phyloP scores from a whole-genome alignment of 1,139 yeast genomes.

The Diutina scorzettiae region DNA sequence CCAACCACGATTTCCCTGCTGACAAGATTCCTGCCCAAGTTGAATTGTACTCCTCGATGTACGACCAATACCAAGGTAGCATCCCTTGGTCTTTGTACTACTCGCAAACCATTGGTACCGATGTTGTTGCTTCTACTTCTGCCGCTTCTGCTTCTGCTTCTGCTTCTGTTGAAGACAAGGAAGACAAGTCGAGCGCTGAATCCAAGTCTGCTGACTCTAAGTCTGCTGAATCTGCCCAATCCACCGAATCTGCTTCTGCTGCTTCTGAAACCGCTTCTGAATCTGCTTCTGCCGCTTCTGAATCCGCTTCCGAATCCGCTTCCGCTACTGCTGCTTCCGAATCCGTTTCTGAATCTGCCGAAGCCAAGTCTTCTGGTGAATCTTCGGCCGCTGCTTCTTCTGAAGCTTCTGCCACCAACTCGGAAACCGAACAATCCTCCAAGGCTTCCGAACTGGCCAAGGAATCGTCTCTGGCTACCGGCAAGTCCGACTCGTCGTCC shows the following conservation, averaged over 20 bases:
- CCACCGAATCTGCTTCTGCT: neutral
- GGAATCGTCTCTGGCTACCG: neutral
- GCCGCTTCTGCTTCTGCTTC: neutral
- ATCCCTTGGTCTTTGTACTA: constrained; percentile 5
- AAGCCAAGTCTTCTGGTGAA: neutral
- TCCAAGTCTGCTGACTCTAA: neutral
- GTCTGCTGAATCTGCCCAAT: neutral
- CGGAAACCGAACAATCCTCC: neutral
- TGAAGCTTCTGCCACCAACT: neutral
- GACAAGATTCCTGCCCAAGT: neutral
- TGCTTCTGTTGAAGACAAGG: too few species aligned
- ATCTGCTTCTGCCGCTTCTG: neutral
- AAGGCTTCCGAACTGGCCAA: neutral
- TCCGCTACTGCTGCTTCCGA: neutral
- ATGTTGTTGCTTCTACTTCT: neutral
- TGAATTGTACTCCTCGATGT: constrained; percentile 5
- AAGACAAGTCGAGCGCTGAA: neutral
- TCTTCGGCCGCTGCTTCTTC: neutral
- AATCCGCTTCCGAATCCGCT: neutral
- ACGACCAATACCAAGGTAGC: neutral
- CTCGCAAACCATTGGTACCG: constrained; percentile 1
- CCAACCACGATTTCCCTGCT: constrained; percentile 2
- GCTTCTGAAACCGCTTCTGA: constrained; percentile 1
- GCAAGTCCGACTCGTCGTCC: neutral
- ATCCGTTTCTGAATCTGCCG: neutral